Conservation (phyloP, 2,329 filamentous ascomycete species). For the Fusarium nematophilum region DNA sequence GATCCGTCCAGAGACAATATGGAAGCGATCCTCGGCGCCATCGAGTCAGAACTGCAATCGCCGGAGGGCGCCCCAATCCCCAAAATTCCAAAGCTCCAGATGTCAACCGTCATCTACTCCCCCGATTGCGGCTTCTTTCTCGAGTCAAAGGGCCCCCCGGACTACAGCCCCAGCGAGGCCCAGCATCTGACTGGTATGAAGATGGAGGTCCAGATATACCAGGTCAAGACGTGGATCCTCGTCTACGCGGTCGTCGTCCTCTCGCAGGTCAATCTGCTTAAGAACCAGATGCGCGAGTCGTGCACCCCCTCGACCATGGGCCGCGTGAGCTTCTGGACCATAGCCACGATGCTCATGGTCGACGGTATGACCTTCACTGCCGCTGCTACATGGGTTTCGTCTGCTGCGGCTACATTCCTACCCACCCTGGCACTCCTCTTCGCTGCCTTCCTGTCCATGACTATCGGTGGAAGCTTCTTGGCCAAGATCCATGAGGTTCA, state of each 20-base stretch:
- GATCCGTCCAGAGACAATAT: slow-evolving; percentile 46
- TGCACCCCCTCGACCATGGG: slow-evolving; percentile 75
- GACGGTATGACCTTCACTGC: slow-evolving; percentile 70
- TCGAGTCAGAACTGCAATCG: slow-evolving; percentile 72
- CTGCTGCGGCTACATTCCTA: slow-evolving; percentile 66
- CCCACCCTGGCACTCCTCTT: slow-evolving; percentile 66
- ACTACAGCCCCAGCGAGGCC: slow-evolving; percentile 61
- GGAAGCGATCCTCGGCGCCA: slow-evolving; percentile 57
- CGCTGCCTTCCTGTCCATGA: slow-evolving; percentile 65
- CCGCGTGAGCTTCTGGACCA: slow-evolving; percentile 73
- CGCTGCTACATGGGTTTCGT: slow-evolving; percentile 67
- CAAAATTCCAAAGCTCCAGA: slow-evolving; percentile 65
- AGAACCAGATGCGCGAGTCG: slow-evolving; percentile 73
- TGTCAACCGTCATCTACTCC: slow-evolving; percentile 74
- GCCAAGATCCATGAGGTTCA: slow-evolving; percentile 71
- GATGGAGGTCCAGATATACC: slow-evolving; percentile 67
- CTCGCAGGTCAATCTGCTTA: slow-evolving; percentile 70
- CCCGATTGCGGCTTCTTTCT: slow-evolving; percentile 76
- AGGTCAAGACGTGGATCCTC: slow-evolving; percentile 70
- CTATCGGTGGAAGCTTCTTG: slow-evolving; percentile 67
- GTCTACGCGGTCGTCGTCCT: slow-evolving; percentile 67
- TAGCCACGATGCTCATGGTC: slow-evolving; percentile 70
- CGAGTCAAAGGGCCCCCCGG: slow-evolving; percentile 71
- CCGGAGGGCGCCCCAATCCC: slow-evolving; percentile 69
- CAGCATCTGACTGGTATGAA: slow-evolving; percentile 71